Evolutionary conservation across 2,329 filamentous ascomycete species (phyloP).

Genomic region (Cladophialophora exuberans): DNA sequence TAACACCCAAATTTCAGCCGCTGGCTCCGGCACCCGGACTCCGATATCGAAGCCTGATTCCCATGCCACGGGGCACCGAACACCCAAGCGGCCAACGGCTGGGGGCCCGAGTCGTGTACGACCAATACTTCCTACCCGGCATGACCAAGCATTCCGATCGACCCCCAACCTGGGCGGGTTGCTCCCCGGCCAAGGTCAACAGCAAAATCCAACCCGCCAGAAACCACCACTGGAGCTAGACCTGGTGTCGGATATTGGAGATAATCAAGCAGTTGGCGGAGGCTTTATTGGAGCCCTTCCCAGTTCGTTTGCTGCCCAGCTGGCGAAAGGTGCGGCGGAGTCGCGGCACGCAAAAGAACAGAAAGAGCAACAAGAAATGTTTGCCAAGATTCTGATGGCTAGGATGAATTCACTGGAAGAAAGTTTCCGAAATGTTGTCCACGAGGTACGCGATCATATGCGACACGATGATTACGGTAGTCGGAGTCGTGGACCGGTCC

Average conservation of each 20-base stretch:
- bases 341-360: conserved; percentile 54
- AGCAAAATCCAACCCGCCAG: conserved; percentile 40
- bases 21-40: conserved; percentile 34
- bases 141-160: conserved; percentile 54
- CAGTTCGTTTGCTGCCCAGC: conserved; percentile 79
- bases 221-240: conserved; percentile 72
- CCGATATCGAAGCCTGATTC: conserved; percentile 29
- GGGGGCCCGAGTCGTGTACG: conserved; percentile 54
- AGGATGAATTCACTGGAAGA: conserved; percentile 93
- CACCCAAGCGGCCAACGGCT: conserved; percentile 46
- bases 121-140: conserved; percentile 58
- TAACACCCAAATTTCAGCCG: conserved; percentile 20
- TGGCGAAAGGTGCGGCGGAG: conserved; percentile 71
- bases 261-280: conserved; percentile 63
- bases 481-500: conserved; percentile 16
- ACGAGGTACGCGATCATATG: conserved; percentile 71
- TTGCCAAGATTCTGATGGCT: conserved; percentile 77
- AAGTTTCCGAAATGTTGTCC: conserved; percentile 83
- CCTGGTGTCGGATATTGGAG: conserved; percentile 72
- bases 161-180: conserved; percentile 60
- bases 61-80: conserved; percentile 40
- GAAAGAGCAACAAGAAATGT: conserved; percentile 64
- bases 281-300: conserved; percentile 66
- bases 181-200: conserved; percentile 48
- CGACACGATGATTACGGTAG: conserved; percentile 18